Evolutionary conservation across 2,329 filamentous ascomycete genomes (phyloP).

Genomic region (Fusarium agapanthi): DNA sequence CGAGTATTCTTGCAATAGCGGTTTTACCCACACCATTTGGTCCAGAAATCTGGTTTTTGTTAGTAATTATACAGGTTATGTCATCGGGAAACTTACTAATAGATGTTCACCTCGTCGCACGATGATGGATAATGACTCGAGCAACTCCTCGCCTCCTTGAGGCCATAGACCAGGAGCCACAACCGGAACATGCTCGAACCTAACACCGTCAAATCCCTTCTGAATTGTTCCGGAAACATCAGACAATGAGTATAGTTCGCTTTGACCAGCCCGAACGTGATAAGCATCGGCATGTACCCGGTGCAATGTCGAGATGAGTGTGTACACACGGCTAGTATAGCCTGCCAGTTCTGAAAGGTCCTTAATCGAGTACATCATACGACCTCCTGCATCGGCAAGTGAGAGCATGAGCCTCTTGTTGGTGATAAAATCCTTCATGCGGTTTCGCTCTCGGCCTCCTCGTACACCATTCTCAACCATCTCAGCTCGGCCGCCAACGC

Average conservation of each 20-base stretch:
- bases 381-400: constrained; percentile 90
- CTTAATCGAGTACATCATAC: constrained; percentile 99
- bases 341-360: constrained; percentile 95
- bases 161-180: constrained; percentile 91
- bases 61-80: constrained; percentile 7
- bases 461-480: constrained; percentile 61
- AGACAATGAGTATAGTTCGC: constrained; percentile 87
- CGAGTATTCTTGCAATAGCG: constrained; percentile 85
- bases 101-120: constrained; percentile 92
- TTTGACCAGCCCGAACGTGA: constrained; percentile 69
- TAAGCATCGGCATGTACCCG: constrained; percentile 93
- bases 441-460: constrained; percentile 75
- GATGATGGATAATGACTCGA: constrained; percentile 88
- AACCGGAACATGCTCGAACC: constrained; percentile 91
- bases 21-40: constrained; percentile 95
- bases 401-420: constrained; percentile 99
- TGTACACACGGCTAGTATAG: constrained; percentile 95
- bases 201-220: constrained; percentile 92
- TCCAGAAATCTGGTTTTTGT: constrained; percentile 74
- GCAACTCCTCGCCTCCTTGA: constrained; percentile 87
- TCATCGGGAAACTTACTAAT: constrained; percentile 58
- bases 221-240: constrained; percentile 95
- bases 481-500: constrained; percentile 78
- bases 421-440: constrained; percentile 99
- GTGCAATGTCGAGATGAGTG: constrained; percentile 92